Evolutionary conservation across 805 yeast species (phyloP), one percentile per base, ranked within the genome.

Genomic region (Saccharomycopsis amapae): DNA sequence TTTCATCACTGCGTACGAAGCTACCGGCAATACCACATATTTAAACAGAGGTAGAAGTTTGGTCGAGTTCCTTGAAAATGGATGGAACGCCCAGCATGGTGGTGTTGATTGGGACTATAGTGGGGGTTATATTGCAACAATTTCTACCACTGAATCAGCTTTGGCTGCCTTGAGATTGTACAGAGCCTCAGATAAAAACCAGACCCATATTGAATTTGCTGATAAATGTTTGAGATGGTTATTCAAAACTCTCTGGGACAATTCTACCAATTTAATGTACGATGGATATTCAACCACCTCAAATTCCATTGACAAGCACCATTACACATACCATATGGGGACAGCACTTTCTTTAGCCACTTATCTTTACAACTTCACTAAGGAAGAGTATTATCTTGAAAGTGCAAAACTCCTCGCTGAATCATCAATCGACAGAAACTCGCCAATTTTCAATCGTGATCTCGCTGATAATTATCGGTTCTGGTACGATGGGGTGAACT

Each of bases 241-340:
- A 45, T 66, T 78, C 53, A 61, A 63, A 34, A 62, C 62, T 20
- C 65, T 80, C 56, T 70, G 68, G 53, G 84, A 78, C 58, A 64
- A 67, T 25, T 63, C 58, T 23, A 83, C 78, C 59, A 69, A 72
- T 48, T 67, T 79, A 49, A 71, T 81, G 33, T 63, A 61, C 61
- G 87, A 81, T 60, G 87, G 87, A 28, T 63, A 76, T 49, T n/a
- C n/a, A n/a, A 71, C 65, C 19, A 59, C 58, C 39, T 53, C 55
- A 13, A 17, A 18, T 7, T 15, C 30, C 15, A 43, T 49, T 40
- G 69, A 69, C 38, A 65, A 65, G 36, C 38, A 24, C 17, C 79
- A 81, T 61, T 78, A 79, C 75, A 71, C 84, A 4, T 81, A 81
- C 60, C 81, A 81, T 62, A 70, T 75, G 13, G 87, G 87, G 20